These are phyloP conservation scores for Eucalyptus grandis DNA, from an alignment of 345 rosid genomes.

Conservation along the genomic window DNA sequence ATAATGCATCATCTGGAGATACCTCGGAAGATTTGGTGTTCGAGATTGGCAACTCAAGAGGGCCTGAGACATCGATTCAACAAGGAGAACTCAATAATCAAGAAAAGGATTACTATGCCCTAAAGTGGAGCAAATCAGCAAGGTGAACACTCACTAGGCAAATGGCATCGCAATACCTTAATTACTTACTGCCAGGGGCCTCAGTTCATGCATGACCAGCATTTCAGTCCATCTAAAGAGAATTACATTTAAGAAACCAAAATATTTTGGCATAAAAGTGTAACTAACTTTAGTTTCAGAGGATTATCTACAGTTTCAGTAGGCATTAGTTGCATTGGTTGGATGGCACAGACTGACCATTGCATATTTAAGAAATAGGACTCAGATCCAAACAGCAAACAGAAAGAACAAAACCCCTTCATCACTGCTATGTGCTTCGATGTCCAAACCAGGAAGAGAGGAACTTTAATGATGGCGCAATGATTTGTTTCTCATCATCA, in stretches of 20 bases:
- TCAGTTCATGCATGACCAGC: not conserved
- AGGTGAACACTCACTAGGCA: conserved; percentile 7
- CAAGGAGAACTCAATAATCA: conserved; percentile 27
- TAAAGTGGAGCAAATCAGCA: conserved; percentile 47
- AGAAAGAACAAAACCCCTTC: conserved; percentile 4
- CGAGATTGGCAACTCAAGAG: not conserved
- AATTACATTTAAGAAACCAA: not conserved
- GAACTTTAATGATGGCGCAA: conserved; percentile 45
- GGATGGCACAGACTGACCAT: not conserved
- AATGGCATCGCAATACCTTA: not conserved
- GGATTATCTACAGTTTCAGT: not conserved
- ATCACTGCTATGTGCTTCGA: conserved; percentile 16
- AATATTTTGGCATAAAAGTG: not conserved
- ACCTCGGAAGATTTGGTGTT: conserved; percentile 61
- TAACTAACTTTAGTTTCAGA: not conserved
- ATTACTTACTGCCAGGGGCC: not conserved
- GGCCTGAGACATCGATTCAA: conserved; percentile 12
- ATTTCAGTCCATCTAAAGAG: not conserved
- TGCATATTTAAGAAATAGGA: not conserved
- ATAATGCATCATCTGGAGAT: conserved; percentile 72
- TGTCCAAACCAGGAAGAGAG: conserved; percentile 2
- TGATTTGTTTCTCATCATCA: conserved; percentile 10
- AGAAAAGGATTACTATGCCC: conserved; percentile 27
- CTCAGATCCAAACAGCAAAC: not conserved
- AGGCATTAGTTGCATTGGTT: not conserved